Conservation (phyloP, 108 stramenopile species). For the Discostella stelligeroides region DNA sequence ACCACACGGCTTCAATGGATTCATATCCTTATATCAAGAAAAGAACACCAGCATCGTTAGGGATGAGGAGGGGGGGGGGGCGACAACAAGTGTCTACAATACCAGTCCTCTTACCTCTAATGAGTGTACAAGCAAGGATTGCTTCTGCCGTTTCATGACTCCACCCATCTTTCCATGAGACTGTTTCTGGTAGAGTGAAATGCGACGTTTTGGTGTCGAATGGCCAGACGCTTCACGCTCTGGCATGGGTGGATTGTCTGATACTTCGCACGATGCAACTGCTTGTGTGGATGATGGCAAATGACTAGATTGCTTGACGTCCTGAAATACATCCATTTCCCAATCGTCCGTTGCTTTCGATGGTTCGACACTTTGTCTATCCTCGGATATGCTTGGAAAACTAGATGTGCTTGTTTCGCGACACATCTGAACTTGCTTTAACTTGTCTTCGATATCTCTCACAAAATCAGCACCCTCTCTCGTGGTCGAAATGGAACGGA, state of each 20-base stretch:
- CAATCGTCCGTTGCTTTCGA: conserved; percentile 27
- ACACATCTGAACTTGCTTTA: conserved; percentile 31
- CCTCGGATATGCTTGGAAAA: conserved; percentile 51
- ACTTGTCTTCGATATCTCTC: conserved; percentile 31
- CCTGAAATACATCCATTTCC: conserved; percentile 33
- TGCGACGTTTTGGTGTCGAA: conserved; percentile 54
- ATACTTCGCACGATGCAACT: not conserved
- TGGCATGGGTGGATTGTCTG: conserved; percentile 10
- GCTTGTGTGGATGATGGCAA: not conserved
- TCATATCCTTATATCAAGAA: conserved; percentile 64
- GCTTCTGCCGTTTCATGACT: conserved; percentile 33
- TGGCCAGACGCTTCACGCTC: conserved; percentile 9
- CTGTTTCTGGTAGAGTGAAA: conserved; percentile 48
- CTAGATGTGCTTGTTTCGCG: conserved; percentile 46
- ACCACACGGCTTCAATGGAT: conserved; percentile 95
- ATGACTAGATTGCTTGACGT: conserved; percentile 1
- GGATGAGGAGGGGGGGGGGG: not conserved
- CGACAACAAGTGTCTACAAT: no score
- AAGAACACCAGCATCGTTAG: not conserved
- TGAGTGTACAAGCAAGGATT: conserved; percentile 34
- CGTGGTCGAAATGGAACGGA: conserved; percentile 16
- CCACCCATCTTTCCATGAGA: conserved; percentile 25
- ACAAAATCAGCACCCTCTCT: conserved; percentile 26
- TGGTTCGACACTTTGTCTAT: conserved; percentile 8
- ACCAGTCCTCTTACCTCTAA: conserved; percentile 34